phyloP scores from a whole-genome alignment of 73 alveolate genomes.

The Symbiodinium natans region DNA sequence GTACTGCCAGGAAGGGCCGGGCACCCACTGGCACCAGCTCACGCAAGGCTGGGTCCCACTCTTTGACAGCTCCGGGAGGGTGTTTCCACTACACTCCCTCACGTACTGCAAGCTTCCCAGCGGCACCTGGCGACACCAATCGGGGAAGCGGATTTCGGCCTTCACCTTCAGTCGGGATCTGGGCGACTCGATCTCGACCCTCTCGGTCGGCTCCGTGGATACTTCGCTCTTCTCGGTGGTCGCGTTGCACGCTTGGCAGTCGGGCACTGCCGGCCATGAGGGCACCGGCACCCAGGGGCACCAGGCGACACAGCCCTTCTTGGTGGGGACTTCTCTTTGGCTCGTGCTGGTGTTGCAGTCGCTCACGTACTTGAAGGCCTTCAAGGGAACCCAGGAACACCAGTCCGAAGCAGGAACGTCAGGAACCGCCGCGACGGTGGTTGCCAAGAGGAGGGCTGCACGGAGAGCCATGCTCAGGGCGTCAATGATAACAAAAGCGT shows the following conservation, averaged over 20 bases:
- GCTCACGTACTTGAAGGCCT: neutral
- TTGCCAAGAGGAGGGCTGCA: neutral
- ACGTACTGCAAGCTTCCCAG: slow-evolving; percentile 2
- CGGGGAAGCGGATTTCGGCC: neutral
- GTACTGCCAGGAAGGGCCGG: slow-evolving; percentile 63
- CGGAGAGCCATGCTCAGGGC: neutral
- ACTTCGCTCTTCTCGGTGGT: no score
- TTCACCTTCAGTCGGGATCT: no score
- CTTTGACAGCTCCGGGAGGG: neutral
- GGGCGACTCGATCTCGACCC: no score
- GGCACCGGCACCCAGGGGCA: neutral
- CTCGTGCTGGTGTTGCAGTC: neutral
- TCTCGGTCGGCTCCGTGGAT: no score
- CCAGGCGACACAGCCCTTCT: neutral
- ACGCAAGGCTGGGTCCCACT: neutral
- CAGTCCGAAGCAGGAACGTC: neutral
- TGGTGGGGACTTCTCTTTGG: neutral
- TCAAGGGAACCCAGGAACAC: neutral
- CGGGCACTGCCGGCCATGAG: neutral
- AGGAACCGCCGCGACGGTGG: neutral
- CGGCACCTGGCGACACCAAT: slow-evolving; percentile 46
- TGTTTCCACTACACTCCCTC: slow-evolving; percentile 28
- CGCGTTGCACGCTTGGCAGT: neutral
- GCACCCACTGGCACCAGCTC: slow-evolving; percentile 71
- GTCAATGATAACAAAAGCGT: no score